Evolutionary conservation across 768 basidiomycete genomes (phyloP).

Genomic region (Mycena belliarum): DNA sequence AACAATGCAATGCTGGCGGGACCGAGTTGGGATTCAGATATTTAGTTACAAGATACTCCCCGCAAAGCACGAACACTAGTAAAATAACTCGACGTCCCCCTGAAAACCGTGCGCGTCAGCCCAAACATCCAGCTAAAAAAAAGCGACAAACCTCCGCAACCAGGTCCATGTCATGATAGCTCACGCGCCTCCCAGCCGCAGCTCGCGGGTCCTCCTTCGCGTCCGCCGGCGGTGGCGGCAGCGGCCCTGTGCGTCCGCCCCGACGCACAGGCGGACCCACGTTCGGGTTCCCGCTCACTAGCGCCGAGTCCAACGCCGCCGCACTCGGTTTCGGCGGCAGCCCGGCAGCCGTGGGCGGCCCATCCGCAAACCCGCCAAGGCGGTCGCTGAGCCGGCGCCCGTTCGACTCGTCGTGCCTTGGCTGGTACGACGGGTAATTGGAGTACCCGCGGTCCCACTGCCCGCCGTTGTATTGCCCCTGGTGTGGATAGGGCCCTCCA

Average conservation of each 20-base stretch:
- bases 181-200: conserved; percentile 83
- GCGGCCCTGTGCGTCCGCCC: conserved; percentile 46
- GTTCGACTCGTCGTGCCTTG: conserved; percentile 58
- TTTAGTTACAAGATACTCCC: background rate
- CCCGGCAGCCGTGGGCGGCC: conserved; percentile 64
- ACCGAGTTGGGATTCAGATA: background rate
- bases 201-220: conserved; percentile 93
- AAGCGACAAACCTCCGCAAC: conserved; percentile 65
- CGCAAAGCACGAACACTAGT: conserved; percentile 31
- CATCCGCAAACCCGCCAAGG: conserved; percentile 73
- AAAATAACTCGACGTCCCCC: conserved; percentile 65
- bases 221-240: conserved; percentile 82
- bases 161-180: conserved; percentile 95
- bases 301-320: conserved; percentile 50
- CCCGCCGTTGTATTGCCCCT: background rate
- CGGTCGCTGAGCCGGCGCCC: conserved; percentile 76
- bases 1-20: too few relatives aligned
- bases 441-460: conserved; percentile 42
- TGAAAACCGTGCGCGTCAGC: conserved; percentile 28
- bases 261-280: conserved; percentile 29
- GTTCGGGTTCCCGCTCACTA: conserved; percentile 46
- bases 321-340: conserved; percentile 76
- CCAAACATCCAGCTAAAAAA: conserved; percentile 6
- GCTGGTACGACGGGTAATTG: conserved; percentile 37
- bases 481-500: conserved; percentile 25